Evolutionary conservation across 768 basidiomycete species (phyloP).

Genomic region (Boletus rubescentipes): DNA sequence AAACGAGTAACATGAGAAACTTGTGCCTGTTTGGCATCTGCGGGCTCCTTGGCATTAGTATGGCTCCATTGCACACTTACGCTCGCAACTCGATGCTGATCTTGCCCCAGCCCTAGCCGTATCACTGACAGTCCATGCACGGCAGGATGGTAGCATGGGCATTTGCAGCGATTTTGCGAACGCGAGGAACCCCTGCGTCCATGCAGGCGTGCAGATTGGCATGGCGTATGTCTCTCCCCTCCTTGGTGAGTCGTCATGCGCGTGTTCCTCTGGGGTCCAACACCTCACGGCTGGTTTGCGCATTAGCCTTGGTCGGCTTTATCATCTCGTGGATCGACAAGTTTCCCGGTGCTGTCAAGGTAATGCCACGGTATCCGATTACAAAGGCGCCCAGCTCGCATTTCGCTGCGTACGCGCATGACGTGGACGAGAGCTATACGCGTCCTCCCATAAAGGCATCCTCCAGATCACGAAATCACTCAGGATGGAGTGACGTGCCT

Average conservation of each 20-base stretch:
- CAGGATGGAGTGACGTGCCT: constrained; percentile 26
- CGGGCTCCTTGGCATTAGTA: constrained; percentile 21
- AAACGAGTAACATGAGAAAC: constrained; percentile 25
- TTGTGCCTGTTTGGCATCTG: constrained; percentile 22
- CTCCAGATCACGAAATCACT: constrained; percentile 10
- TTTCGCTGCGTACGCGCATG: constrained; percentile 21
- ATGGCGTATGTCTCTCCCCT: constrained; percentile 31
- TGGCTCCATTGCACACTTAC: neutral
- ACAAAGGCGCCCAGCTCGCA: constrained; percentile 35
- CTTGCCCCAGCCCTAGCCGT: constrained; percentile 15
- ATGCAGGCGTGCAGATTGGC: constrained; percentile 24
- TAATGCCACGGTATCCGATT: constrained; percentile 23
- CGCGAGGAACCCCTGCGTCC: constrained; percentile 18
- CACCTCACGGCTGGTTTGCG: neutral
- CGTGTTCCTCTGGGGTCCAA: neutral
- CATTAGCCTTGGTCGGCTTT: constrained; percentile 21
- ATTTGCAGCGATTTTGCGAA: constrained; percentile 34
- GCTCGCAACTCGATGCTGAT: neutral
- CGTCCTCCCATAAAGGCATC: constrained; percentile 5
- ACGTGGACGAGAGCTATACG: constrained; percentile 23
- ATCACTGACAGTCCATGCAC: constrained; percentile 30
- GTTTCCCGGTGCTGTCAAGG: constrained; percentile 24
- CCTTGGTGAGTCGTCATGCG: constrained; percentile 23
- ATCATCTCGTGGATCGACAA: constrained; percentile 30
- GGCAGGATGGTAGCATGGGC: constrained; percentile 10